Percentiles rank a stretch among this genome's conserved stretches.
phyloP scores from a whole-genome alignment of 2,329 filamentous ascomycete species.

The Claviceps humidiphila region DNA sequence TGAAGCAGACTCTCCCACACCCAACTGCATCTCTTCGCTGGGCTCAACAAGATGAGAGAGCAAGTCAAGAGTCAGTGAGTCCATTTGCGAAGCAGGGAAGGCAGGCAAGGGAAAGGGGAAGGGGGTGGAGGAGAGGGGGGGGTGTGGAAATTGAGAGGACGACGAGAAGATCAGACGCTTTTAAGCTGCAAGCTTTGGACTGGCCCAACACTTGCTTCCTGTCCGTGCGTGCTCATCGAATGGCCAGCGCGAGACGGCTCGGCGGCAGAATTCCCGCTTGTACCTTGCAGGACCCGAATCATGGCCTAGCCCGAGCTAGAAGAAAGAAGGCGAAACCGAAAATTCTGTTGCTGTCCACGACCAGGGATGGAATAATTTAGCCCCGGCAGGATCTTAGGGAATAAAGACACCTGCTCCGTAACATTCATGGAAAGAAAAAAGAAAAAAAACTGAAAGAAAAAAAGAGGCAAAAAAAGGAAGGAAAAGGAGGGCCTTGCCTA shows the following conservation, averaged over 20 bases:
- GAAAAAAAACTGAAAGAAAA: not conserved
- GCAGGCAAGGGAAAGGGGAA: constrained; percentile 1
- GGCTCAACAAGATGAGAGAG: not conserved
- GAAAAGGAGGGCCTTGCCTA: not conserved
- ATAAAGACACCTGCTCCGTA: not conserved
- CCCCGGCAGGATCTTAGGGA: constrained; percentile 5
- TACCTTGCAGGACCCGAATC: constrained; percentile 1
- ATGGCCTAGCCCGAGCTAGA: constrained; percentile 1
- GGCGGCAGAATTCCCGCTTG: not conserved
- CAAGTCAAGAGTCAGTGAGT: constrained; percentile 6
- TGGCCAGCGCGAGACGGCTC: not conserved
- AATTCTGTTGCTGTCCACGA: constrained; percentile 2
- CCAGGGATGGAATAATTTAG: constrained; percentile 7
- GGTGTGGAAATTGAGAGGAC: not conserved
- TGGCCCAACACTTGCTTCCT: not conserved
- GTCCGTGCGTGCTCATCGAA: constrained; percentile 1
- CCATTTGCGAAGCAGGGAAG: constrained; percentile 4
- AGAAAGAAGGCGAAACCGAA: constrained; percentile 4
- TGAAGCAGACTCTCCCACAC: constrained; percentile 1
- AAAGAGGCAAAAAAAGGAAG: not conserved
- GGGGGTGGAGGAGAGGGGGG: not conserved
- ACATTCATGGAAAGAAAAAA: not conserved
- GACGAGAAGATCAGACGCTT: not conserved
- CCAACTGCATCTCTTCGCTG: not conserved
- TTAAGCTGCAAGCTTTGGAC: not conserved